Evolutionary conservation across 371 early-diverging fungal species (phyloP).

Genomic region (Mucor lusitanicus): DNA sequence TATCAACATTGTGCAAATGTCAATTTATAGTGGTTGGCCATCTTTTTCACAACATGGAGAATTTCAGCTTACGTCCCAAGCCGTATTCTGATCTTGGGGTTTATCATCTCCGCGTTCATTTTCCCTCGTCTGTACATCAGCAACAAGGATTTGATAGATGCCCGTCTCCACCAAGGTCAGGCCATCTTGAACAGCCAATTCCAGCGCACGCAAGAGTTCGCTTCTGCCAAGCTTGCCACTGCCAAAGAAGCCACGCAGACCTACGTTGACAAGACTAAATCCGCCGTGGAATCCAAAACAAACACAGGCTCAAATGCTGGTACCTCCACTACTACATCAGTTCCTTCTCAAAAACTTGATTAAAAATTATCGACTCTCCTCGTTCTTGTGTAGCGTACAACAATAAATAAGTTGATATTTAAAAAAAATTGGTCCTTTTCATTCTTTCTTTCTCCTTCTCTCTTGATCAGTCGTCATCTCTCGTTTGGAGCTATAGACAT

Average conservation of each 20-base stretch:
- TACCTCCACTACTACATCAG: not conserved
- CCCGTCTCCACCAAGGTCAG: slow-evolving; percentile 35
- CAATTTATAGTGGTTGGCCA: slow-evolving; percentile 25
- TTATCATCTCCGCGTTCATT: slow-evolving; percentile 26
- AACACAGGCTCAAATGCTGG: not conserved
- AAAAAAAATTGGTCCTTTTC: not conserved
- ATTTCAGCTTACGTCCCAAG: slow-evolving; percentile 31
- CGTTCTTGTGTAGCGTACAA: slow-evolving; percentile 21
- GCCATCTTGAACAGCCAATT: slow-evolving; percentile 14
- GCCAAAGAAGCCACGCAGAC: not conserved
- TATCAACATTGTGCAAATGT: not conserved
- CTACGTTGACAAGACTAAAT: not conserved
- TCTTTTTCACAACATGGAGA: slow-evolving; percentile 31
- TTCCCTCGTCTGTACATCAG: slow-evolving; percentile 35
- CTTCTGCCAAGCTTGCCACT: not conserved
- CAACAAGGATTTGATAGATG: slow-evolving; percentile 35
- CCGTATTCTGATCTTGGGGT: slow-evolving; percentile 13
- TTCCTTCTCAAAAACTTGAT: slow-evolving; percentile 6
- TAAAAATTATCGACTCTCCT: slow-evolving; percentile 6
- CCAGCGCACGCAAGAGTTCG: slow-evolving; percentile 1
- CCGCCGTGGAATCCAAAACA: not conserved
- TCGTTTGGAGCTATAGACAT: not conserved
- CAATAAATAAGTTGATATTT: slow-evolving; percentile 9
- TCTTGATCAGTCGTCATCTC: not conserved
- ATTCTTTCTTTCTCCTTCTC: not conserved